Base-by-base conservation (phyloP, 2,329 filamentous ascomycete genomes). In the Pseudopithomyces chartarum region DNA sequence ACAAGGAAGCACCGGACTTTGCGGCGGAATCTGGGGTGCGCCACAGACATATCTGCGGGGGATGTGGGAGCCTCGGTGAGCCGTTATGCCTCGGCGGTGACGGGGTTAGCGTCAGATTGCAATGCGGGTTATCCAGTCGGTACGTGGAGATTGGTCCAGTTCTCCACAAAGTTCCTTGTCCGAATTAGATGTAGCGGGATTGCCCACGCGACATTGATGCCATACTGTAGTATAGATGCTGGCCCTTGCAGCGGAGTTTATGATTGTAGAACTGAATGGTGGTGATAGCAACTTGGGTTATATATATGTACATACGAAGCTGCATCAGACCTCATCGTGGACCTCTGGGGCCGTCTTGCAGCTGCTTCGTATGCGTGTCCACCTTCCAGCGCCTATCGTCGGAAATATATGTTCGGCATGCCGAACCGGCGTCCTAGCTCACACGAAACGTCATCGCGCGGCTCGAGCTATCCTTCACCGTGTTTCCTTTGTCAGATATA, bases 71-170 rank as follows among this genome's bases (percentile, higher is more conserved):
- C 48, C 48, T 51, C 48, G 48, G 48, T 33, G 47, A 42, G 23
- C 47, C n/a, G 13, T 13, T 38, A 38, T 33, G 48, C 38, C 48
- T 51, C 48, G 48, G 48, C 48, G 48, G 38, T 43, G 48, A 51
- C 33, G 48, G 48, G 48, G 36, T 51, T 51, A 51, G 48, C 26
- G 36, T 40, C 38, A 19, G 20, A 12, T 11, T 17, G 20, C 15
- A n/a, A 34, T 22, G 39, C 34, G 8, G 33, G n/a, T 7, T 22
- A 38, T 38, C 12, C 34, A n/a, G n/a, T n/a, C n/a, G n/a, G n/a
- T n/a, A n/a, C n/a, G n/a, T n/a, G n/a, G n/a, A n/a, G n/a, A n/a
- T n/a, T n/a, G n/a, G n/a, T n/a, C n/a, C n/a, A n/a, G 13, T 23
- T 38, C 47, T 17, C 47, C 47, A 40, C 45, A 40, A 3, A 50